Base-by-base conservation (phyloP, 2,329 filamentous ascomycete genomes). In the Mycocentrospora acerina region DNA sequence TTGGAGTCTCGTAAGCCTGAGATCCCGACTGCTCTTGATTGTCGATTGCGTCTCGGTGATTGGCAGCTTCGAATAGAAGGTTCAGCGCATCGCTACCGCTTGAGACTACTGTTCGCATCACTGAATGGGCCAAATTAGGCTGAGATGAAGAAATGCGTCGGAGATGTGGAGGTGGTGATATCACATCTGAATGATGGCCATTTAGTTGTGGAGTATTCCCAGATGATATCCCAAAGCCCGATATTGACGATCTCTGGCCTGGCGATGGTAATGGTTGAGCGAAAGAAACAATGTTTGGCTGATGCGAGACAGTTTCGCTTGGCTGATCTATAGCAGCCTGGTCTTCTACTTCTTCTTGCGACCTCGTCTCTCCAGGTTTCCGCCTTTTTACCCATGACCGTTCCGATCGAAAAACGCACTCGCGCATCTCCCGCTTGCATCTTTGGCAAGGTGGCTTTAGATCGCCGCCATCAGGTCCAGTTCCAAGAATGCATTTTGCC, bases 41-140 rank as follows among this genome's bases (percentile, higher is more conserved):
- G 22, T 66, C 64, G 24, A 65, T 58, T 25, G 60, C 63, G 53
- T 66, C 62, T 51, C 57, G 55, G 29, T 68, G 64, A 27, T 64
- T 48, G 15, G 72, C 74, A 16, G 75, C 75, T 38, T 78, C 73
- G 38, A 78, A 78, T 1, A 79, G 61, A 13, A 79, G 63, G 32
- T 75, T 76, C 24, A 78, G 51, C 4, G 76, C 76, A 62, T 78
- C 75, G 35, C 76, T 78, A 9, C 73, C 73, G 40, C 72, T 78
- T 0, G 75, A 75, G 3, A 79, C 76, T 7, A 78, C 72, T 1
- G 69, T 74, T 31, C 70, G 59, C 59, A 76, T 70, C 14, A 75
- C 67, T 0, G 68, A 70, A 35, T 67, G 59, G 11, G 64, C 63
- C 10, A 71, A 53, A 24, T 62, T 57, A 22, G 60, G 59, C 36